Base-by-base conservation (phyloP, 2,329 filamentous ascomycete species). In the Eutypa lata region DNA sequence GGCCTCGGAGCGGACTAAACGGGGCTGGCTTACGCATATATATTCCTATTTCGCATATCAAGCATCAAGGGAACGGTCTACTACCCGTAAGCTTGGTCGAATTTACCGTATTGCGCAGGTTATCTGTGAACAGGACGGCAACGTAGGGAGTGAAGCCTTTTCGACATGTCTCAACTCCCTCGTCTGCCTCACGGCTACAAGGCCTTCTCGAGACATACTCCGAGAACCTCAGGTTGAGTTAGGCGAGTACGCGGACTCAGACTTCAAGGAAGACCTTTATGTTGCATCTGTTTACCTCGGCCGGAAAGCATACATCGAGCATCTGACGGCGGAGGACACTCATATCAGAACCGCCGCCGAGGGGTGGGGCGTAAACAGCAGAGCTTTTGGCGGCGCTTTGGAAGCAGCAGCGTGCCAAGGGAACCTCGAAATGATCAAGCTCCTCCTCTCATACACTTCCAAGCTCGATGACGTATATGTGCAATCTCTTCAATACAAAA, bases 261-360 rank as follows among this genome's bases (percentile, higher is more conserved):
- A 52, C 1, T 45, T 50, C 14, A n/a, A 53, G 21, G 46, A 22
- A 31, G 54, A 58, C 31, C 11, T 53, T 16, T 55, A 14, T 19
- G 37, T 58, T 50, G 54, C 54, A 13, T 48, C 56, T 21, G 22
- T 57, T n/a, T 53, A 52, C 18, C 52, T 58, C 18, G 49, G 49
- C 21, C 26, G 47, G 13, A n/a, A 42, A 31, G 33, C 50, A 1
- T 48, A 53, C 42, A 47, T 57, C 21, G 35, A 37, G 16, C 10
- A 37, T 6, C 13, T 14, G 13, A 37, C 16, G 7, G 10, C 35
- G 13, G 4, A 37, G 35, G 13, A 10, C 10, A 31, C 26, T 31
- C 26, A 31, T 31, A 10, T 31, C n/a, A n/a, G n/a, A n/a, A 31
- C 26, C 26, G 26, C n/a, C n/a, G n/a, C n/a, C n/a, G n/a, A n/a